A percentile compares a stretch with the other conserved stretches of the same genome.
These are phyloP conservation scores for Umbelopsis sp. DNA, from an alignment of 192 early-diverging fungal species.

Conservation along the genomic window DNA sequence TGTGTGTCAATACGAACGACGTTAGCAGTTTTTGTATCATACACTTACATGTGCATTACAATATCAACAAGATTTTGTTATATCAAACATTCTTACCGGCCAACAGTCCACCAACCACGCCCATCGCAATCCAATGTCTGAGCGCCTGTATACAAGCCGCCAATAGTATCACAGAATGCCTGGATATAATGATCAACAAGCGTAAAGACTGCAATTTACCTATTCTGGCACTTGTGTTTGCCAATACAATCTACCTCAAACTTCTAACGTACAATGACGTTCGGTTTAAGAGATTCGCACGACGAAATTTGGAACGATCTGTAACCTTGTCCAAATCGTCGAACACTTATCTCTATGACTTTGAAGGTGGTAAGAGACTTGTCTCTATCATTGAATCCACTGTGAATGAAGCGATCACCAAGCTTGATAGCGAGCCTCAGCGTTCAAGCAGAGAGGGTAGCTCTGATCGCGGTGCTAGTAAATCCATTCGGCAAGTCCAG, in stretches of 20 bases:
- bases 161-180: constrained; percentile 9
- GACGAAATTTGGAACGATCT: neutral
- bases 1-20: neutral
- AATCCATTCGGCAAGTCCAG: no score
- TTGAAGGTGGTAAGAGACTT: neutral
- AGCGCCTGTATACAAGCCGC: constrained; percentile 13
- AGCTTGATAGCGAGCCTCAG: neutral
- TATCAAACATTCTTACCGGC: constrained; percentile 13
- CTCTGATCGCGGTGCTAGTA: no score
- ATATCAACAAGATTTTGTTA: constrained; percentile 22
- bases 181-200: constrained; percentile 21
- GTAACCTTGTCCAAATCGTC: neutral
- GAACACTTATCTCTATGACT: neutral
- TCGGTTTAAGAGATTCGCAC: neutral
- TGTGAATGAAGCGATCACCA: neutral
- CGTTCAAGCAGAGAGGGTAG: no score
- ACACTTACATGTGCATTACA: constrained; percentile 11
- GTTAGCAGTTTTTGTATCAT: constrained; percentile 14
- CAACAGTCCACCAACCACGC: neutral
- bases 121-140: constrained; percentile 6
- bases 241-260: constrained; percentile 17
- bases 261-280: constrained; percentile 5
- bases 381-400: neutral
- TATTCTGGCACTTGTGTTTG: constrained; percentile 5
- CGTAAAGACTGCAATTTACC: constrained; percentile 21